These are phyloP conservation scores for Luvunga scandens DNA, from an alignment of 345 rosid species.

Conservation along the genomic window DNA sequence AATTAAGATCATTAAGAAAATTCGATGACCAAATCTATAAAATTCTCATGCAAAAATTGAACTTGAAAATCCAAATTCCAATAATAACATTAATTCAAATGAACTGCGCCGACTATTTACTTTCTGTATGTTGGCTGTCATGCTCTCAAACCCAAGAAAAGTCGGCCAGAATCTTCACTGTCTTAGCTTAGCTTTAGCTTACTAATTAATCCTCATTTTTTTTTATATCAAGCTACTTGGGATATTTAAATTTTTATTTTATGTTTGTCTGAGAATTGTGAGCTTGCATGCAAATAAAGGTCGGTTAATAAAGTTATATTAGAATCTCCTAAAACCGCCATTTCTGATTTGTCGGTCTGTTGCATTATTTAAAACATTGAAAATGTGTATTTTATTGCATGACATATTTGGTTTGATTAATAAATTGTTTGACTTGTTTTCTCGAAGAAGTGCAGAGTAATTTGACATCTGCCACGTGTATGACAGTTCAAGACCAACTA, in stretches of 20 bases:
- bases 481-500: constrained; percentile 38
- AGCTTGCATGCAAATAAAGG: constrained; percentile 20
- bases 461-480: constrained; percentile 37
- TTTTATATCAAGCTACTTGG: constrained; percentile 1
- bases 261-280: neutral
- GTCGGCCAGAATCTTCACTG: constrained; percentile 42
- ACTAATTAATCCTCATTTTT: constrained; percentile 9
- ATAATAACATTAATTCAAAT: neutral
- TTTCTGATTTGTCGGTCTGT: constrained; percentile 49
- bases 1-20: neutral
- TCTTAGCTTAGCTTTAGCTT: constrained; percentile 6
- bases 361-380: constrained; percentile 3
- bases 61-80: neutral
- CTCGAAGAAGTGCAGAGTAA: constrained; percentile 1
- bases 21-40: neutral
- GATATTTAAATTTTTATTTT: neutral
- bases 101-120: constrained; percentile 30
- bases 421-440: constrained; percentile 29
- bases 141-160: constrained; percentile 44
- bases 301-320: constrained; percentile 32
- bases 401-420: constrained; percentile 5
- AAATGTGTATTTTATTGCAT: neutral
- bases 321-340: constrained; percentile 41
- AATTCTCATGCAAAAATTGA: neutral
- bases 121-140: constrained; percentile 53